Base-by-base conservation (phyloP, 2,329 filamentous ascomycete genomes). In the Colletotrichum australisinense region DNA sequence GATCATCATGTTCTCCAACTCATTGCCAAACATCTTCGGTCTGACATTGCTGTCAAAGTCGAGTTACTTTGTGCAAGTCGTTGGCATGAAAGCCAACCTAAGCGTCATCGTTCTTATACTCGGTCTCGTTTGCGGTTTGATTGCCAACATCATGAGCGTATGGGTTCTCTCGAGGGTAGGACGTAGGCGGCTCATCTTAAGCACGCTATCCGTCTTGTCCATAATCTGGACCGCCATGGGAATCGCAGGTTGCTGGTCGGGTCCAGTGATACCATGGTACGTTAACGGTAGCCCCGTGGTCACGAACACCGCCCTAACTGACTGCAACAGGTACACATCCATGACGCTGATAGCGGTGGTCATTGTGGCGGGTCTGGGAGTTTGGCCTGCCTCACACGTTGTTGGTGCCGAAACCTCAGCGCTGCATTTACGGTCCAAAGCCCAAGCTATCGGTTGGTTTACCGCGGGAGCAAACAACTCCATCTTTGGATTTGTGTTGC, bases 221-320 rank as follows among this genome's bases (percentile, higher is more conserved):
- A 57, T 83, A 1, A 73, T 88, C 1, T 88, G 86, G 85, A 76
- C 82, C 6, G 79, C 78, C 0, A 85, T 88, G 79, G 87, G 87
- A 1, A 81, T 89, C n/a, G 81, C 84, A 0, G 86, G 86, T 2
- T 86, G 82, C 74, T 86, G 83, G 74, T 72, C 80, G 0, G 81
- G 83, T 12, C 78, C 74, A 3, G 79, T 81, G 19, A 81, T 83
- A 5, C 78, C 81, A 11, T 87, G 85, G 84, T 85, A 78, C 69
- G 79, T 68, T 19, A 5, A 30, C 28, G 14, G 3, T 19, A 19
- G 26, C 63, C 16, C 22, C 52, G 5, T 19, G 49, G 19, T 14
- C 12, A 24, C 14, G 12, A 5, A 9, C 16, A 22, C 24, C 24
- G 26, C 42, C 26, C 16, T n/a, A 14, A 56, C 70, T 65, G 12